A percentile compares a stretch with the other conserved stretches of the same genome.
These are phyloP conservation scores for Stereocaulon alpinum DNA, from an alignment of 495 filamentous ascomycete species.

Conservation along the genomic window DNA sequence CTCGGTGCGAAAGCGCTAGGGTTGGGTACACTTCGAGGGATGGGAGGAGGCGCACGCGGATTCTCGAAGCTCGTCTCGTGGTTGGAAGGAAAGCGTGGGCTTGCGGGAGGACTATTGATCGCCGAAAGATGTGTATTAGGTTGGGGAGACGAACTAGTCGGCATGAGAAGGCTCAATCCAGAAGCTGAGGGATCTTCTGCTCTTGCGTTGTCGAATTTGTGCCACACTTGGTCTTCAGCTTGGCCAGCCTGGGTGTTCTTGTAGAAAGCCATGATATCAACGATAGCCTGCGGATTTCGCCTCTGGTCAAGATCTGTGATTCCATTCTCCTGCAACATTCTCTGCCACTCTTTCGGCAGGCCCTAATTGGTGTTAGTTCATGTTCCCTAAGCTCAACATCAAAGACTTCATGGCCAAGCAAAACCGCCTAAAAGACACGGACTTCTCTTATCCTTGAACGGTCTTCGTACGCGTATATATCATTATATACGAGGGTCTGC, in stretches of 20 bases:
- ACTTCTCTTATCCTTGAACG: no score
- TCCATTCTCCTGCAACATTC: slow-evolving; percentile 85
- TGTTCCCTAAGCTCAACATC: not conserved
- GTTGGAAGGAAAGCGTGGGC: slow-evolving; percentile 85
- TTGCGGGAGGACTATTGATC: slow-evolving; percentile 72
- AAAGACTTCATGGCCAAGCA: no score
- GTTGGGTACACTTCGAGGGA: slow-evolving; percentile 48
- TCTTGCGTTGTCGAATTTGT: slow-evolving; percentile 83
- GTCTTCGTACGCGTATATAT: no score
- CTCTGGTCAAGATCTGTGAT: slow-evolving; percentile 94
- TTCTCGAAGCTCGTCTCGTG: slow-evolving; percentile 95
- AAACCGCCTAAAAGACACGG: no score
- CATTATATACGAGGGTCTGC: no score
- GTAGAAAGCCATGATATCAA: slow-evolving; percentile 92
- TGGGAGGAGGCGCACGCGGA: slow-evolving; percentile 82
- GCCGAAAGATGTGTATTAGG: slow-evolving; percentile 46
- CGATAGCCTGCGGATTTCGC: slow-evolving; percentile 86
- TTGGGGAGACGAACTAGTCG: slow-evolving; percentile 22
- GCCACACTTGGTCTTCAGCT: slow-evolving; percentile 76
- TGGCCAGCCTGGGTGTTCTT: slow-evolving; percentile 79
- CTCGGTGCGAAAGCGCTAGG: slow-evolving; percentile 33
- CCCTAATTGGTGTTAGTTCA: slow-evolving; percentile 44
- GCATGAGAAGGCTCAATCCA: slow-evolving; percentile 35
- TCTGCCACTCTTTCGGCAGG: slow-evolving; percentile 95
- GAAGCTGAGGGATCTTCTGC: slow-evolving; percentile 44